Base-by-base conservation (phyloP, 176 grass and related monocot genomes). In the Musa beccarii region DNA sequence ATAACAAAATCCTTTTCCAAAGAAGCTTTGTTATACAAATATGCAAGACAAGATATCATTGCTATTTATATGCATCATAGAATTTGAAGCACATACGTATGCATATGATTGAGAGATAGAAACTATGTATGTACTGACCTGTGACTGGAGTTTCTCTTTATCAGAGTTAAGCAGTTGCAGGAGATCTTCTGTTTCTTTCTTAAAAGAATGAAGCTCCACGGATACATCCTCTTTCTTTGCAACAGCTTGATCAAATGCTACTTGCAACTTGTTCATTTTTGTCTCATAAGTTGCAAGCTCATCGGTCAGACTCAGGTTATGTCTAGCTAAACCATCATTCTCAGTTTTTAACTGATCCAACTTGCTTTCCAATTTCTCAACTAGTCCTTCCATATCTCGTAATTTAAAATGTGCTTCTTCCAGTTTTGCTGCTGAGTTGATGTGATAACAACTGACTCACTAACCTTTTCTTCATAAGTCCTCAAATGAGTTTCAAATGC, bases 241-340 rank as follows among this genome's bases (percentile, higher is more conserved):
- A 81, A 87, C 49, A 56, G 79, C 77, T 2, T 70, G 84, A 85
- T 78, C 54, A 71, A 86, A 75, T 63, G 83, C 64, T 66, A 81
- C 24, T 72, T 97, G 80, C 50, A 97, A 86, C 61, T 93, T 85
- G 52, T 89, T 82, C 63, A 97, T 73, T 69, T 93, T 93, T 79
- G 76, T 83, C 55, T 91, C 79, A 81, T 85, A 86, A 10, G 57
- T 53, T 63, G 59, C 76, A 57, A 98, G 66, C n/a, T 93, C 88
- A 76, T 80, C 72, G 75, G 75, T 85, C 76, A 98, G 76, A 80
- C 57, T 87, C 79, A 51, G 79, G 75, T 89, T 98, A 80, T 55
- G 59, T 67, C 49, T 52, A 73, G 79, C 53, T 69, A 98, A 86
- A 82, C 43, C 82, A 91, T 91, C 86, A 69, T 85, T 89, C 71